A percentile compares a stretch with the other conserved stretches of the same genome.
Conservation (phyloP, 225 moss, liverwort and hornwort species). For the Anthoceros angustus region DNA sequence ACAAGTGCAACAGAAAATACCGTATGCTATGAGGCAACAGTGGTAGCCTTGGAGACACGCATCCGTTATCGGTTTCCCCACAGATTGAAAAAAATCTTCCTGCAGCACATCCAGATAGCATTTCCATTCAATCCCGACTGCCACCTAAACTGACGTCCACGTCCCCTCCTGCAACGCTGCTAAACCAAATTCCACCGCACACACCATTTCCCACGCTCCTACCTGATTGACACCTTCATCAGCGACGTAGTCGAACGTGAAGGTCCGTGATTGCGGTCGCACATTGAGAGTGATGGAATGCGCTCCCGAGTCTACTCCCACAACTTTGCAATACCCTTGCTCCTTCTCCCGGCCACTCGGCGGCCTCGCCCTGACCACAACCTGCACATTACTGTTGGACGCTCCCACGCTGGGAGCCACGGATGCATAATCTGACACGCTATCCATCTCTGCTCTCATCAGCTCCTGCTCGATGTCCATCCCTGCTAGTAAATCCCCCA, state of each 20-base stretch:
- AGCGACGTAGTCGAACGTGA: slow-evolving; percentile 37
- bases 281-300: slow-evolving; percentile 29
- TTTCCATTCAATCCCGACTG: neutral
- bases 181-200: neutral
- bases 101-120: slow-evolving; percentile 3
- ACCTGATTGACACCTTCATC: slow-evolving; percentile 31
- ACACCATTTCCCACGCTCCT: neutral
- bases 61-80: slow-evolving; percentile 39
- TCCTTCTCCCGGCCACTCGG: slow-evolving; percentile 31
- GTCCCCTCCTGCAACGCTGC: neutral
- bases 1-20: slow-evolving; percentile 9
- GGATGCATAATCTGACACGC: slow-evolving; percentile 33
- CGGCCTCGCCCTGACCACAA: slow-evolving; percentile 32
- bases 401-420: slow-evolving; percentile 20
- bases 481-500: neutral
- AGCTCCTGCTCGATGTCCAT: slow-evolving; percentile 47
- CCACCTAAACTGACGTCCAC: neutral
- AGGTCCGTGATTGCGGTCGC: slow-evolving; percentile 30
- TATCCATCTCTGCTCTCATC: slow-evolving; percentile 28
- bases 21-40: slow-evolving; percentile 43
- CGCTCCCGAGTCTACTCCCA: slow-evolving; percentile 24
- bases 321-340: slow-evolving; percentile 32
- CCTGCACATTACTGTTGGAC: slow-evolving; percentile 37
- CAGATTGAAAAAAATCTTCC: slow-evolving; percentile 36
- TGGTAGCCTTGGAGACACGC: slow-evolving; percentile 45